Conservation (phyloP, 2,329 filamentous ascomycete genomes). For the Aureobasidium sp. region DNA sequence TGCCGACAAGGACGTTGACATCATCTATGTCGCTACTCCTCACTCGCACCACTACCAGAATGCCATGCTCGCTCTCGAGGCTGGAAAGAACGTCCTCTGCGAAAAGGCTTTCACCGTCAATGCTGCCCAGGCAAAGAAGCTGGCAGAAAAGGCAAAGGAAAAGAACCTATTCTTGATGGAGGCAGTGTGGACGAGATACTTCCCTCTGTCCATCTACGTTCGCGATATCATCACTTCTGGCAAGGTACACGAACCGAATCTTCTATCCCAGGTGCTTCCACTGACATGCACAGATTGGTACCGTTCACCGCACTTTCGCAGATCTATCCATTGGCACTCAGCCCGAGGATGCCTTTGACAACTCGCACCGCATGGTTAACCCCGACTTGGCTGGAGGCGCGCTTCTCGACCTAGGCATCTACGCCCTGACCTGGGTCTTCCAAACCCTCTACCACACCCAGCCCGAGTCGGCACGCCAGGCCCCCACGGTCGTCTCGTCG, state of each 20-base stretch:
- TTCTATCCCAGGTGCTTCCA: not conserved
- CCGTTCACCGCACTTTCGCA: conserved; percentile 47
- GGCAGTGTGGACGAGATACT: conserved; percentile 76
- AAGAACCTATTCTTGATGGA: conserved; percentile 73
- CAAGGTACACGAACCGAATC: conserved; percentile 17
- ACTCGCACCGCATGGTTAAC: conserved; percentile 72
- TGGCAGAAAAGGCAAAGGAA: conserved; percentile 61
- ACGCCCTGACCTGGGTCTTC: conserved; percentile 84
- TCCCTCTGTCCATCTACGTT: conserved; percentile 71
- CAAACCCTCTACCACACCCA: conserved; percentile 80
- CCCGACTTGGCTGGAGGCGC: conserved; percentile 72
- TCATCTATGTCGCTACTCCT: conserved; percentile 82
- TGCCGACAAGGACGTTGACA: conserved; percentile 67
- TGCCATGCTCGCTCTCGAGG: conserved; percentile 70
- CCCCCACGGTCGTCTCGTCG: conserved; percentile 57
- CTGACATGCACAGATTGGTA: conserved; percentile 33
- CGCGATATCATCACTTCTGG: conserved; percentile 54
- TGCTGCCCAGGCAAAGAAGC: conserved; percentile 62
- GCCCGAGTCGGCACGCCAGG: conserved; percentile 51
- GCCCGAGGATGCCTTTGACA: conserved; percentile 50
- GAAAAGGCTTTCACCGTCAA: conserved; percentile 88
- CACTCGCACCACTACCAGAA: conserved; percentile 94
- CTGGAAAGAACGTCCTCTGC: conserved; percentile 80
- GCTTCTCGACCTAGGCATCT: conserved; percentile 78
- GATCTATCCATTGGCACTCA: conserved; percentile 53